Percentiles rank a stretch among this genome's conserved stretches.
Evolutionary conservation across 1,284 basidiomycete genomes (phyloP).

Genomic region (Cryptococcus hybrid): DNA sequence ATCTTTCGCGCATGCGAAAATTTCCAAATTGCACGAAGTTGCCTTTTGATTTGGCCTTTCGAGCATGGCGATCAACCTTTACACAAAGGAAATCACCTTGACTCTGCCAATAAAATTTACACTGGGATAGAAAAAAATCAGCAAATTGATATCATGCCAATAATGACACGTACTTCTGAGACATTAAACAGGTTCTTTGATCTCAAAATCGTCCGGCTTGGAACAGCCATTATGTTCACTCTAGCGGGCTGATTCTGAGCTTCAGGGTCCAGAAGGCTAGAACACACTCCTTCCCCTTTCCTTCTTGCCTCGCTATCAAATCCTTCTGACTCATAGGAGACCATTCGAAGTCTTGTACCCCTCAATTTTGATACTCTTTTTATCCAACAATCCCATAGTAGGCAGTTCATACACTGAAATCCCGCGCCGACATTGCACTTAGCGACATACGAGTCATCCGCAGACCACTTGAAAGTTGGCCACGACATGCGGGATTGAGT

Average conservation of each 20-base stretch:
- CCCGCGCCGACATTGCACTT: conserved; percentile 81
- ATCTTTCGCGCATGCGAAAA: conserved; percentile 97
- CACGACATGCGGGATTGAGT: conserved; percentile 56
- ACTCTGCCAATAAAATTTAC: conserved; percentile 98
- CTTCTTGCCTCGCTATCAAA: conserved; percentile 65
- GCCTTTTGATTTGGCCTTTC: conserved; percentile 95
- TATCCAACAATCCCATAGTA: conserved; percentile 89
- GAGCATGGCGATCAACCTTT: conserved; percentile 90
- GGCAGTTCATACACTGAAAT: conserved; percentile 98
- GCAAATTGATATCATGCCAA: not conserved
- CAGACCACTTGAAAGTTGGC: conserved; percentile 97
- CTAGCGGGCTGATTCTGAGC: conserved; percentile 95
- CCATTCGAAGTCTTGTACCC: conserved; percentile 99
- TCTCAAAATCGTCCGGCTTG: conserved; percentile 77
- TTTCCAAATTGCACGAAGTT: conserved; percentile 97
- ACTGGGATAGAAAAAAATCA: conserved; percentile 56
- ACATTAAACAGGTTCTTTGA: conserved; percentile 99
- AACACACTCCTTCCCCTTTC: conserved; percentile 74
- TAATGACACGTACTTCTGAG: conserved; percentile 67
- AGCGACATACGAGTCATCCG: conserved; percentile 93
- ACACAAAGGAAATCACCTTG: conserved; percentile 99
- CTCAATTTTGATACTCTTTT: conserved; percentile 97
- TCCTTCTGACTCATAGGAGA: conserved; percentile 91
- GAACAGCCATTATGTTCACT: conserved; percentile 88
- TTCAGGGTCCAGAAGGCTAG: conserved; percentile 96